A percentile compares a stretch with the other conserved stretches of the same genome.
Evolutionary conservation across 129 eudicot genomes (phyloP).

Genomic region (Silybum marianum): DNA sequence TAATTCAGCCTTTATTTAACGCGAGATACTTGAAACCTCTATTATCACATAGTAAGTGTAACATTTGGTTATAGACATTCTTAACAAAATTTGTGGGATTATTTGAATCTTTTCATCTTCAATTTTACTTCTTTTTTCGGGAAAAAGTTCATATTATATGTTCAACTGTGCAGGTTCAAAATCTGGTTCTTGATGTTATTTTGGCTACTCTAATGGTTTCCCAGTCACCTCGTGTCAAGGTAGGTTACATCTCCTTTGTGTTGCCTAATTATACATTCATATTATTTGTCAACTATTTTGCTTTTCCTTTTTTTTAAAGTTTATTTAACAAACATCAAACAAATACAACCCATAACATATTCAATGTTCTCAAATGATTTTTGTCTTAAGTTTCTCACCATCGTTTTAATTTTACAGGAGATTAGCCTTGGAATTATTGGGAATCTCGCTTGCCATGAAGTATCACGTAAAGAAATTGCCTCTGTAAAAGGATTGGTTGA

Average conservation of each 20-base stretch:
- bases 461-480: slow-evolving; percentile 48
- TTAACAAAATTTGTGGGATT: no score
- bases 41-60: no score
- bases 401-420: slow-evolving; percentile 50
- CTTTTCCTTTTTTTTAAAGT: background rate
- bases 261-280: background rate
- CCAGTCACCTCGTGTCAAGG: slow-evolving; percentile 74
- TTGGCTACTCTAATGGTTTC: slow-evolving; percentile 67
- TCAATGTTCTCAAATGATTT: background rate
- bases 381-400: background rate
- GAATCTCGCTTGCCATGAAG: slow-evolving; percentile 94
- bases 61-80: no score
- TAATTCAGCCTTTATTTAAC: background rate
- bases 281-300: background rate
- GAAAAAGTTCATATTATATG: no score
- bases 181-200: slow-evolving; percentile 84
- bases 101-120: no score
- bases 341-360: background rate
- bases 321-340: slow-evolving; percentile 4
- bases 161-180: slow-evolving; percentile 80
- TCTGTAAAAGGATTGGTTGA: slow-evolving; percentile 61
- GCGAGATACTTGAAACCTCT: no score
- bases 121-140: no score
- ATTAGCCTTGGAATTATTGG: slow-evolving; percentile 93
- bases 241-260: slow-evolving; percentile 32